A percentile compares a stretch with the other conserved stretches of the same genome.
Evolutionary conservation across 148 eudicot species (phyloP).

Genomic region (Nepenthes gracilis): DNA sequence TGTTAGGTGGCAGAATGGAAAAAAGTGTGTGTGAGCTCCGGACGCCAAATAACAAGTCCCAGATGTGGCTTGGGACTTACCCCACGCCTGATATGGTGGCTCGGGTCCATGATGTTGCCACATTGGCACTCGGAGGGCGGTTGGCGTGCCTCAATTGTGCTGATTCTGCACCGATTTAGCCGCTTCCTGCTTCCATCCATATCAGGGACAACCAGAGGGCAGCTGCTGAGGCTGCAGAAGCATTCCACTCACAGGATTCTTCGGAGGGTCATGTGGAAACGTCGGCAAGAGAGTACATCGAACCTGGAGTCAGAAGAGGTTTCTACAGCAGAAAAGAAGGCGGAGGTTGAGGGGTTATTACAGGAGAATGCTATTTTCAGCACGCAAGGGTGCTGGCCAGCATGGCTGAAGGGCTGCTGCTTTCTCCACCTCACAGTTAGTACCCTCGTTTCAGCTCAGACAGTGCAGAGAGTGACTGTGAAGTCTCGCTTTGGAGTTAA

Average conservation of each 20-base stretch:
- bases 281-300: background rate
- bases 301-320: slow-evolving; percentile 1
- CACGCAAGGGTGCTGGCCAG: slow-evolving; percentile 20
- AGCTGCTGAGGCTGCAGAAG: slow-evolving; percentile 38
- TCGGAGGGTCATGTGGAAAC: background rate
- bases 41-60: slow-evolving; percentile 26
- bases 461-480: slow-evolving; percentile 2
- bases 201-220: slow-evolving; percentile 25
- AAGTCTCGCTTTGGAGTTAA: background rate
- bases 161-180: slow-evolving; percentile 26
- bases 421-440: slow-evolving; percentile 24
- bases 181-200: slow-evolving; percentile 11
- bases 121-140: slow-evolving; percentile 18
- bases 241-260: slow-evolving; percentile 15
- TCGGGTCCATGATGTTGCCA: slow-evolving; percentile 30
- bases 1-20: slow-evolving; percentile 33
- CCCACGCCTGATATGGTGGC: slow-evolving; percentile 44
- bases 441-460: slow-evolving; percentile 5
- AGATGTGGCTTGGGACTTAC: slow-evolving; percentile 58
- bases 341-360: background rate
- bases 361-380: slow-evolving; percentile 24
- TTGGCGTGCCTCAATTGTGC: slow-evolving; percentile 29
- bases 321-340: background rate
- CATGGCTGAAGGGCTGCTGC: slow-evolving; percentile 33
- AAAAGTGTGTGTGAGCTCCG: slow-evolving; percentile 45